Conservation (phyloP, 805 yeast genomes). For the Wickerhamiella cacticola region DNA sequence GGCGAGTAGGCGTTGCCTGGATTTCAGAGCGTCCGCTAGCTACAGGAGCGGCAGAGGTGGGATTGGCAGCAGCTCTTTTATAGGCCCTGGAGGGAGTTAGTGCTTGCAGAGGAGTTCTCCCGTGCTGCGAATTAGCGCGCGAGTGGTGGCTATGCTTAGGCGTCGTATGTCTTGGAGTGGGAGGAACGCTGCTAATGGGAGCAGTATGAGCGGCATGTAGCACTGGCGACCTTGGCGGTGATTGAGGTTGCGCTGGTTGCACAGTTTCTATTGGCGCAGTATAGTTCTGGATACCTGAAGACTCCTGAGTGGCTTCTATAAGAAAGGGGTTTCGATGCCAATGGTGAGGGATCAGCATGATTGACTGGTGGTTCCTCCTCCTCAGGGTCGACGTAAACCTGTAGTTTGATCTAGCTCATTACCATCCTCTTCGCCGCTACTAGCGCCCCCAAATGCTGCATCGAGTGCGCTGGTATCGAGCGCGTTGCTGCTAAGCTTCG, state of each 20-base stretch:
- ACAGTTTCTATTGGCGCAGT: neutral
- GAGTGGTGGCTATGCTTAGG: neutral
- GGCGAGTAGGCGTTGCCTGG: neutral
- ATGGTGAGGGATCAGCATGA: neutral
- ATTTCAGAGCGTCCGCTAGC: neutral
- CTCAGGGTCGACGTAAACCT: neutral
- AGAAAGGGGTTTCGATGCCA: neutral
- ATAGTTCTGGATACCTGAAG: neutral
- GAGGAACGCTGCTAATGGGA: neutral
- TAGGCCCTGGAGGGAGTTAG: too few relatives aligned
- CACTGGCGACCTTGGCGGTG: neutral
- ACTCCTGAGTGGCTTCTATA: conserved; percentile 2
- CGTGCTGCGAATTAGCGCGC: neutral
- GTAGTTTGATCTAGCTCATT: neutral
- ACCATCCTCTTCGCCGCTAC: neutral
- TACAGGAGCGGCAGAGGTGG: neutral
- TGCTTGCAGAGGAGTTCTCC: too few relatives aligned
- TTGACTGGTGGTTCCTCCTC: neutral
- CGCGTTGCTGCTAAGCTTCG: neutral
- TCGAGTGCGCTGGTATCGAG: conserved; percentile 2
- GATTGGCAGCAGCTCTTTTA: neutral
- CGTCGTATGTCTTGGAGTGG: neutral
- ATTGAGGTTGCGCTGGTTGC: too few relatives aligned
- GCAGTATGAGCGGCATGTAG: neutral
- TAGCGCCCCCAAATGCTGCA: neutral